A percentile compares a stretch with the other conserved stretches of the same genome.
These are phyloP conservation scores for Ophiosphaerella korrae DNA, from an alignment of 2,329 filamentous ascomycete species.

Conservation along the genomic window DNA sequence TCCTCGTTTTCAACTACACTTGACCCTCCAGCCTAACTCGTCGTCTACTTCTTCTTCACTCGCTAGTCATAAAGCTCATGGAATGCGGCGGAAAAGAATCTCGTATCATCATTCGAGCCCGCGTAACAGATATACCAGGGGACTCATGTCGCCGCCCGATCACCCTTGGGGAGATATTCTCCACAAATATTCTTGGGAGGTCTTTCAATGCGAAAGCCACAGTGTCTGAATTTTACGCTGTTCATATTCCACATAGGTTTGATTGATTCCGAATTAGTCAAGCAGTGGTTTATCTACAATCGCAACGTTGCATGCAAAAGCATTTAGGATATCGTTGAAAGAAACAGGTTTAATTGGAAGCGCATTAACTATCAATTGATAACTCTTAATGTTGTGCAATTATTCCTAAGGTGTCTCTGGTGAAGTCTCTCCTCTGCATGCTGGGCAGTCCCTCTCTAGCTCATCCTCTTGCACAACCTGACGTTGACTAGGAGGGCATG, in stretches of 20 bases:
- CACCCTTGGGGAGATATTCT: conserved; percentile 9
- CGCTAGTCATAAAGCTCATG: conserved; percentile 1
- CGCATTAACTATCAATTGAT: conserved; percentile 9
- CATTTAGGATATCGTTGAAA: conserved; percentile 2
- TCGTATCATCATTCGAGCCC: conserved; percentile 4
- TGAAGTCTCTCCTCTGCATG: background rate
- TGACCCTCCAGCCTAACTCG: background rate
- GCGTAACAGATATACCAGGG: conserved; percentile 10
- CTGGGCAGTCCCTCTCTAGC: conserved; percentile 5
- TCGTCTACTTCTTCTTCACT: background rate
- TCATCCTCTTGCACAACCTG: conserved; percentile 8
- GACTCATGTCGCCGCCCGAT: conserved; percentile 2
- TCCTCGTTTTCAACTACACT: too few relatives aligned
- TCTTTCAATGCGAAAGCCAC: conserved; percentile 3
- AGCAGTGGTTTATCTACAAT: conserved; percentile 12
- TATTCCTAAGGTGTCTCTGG: conserved; percentile 8
- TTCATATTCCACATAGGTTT: conserved; percentile 11
- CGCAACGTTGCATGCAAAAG: conserved; percentile 8
- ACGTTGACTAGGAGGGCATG: too few relatives aligned
- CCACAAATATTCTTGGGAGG: conserved; percentile 3
- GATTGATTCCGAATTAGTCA: conserved; percentile 7
- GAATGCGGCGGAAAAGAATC: background rate
- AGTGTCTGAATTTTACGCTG: background rate
- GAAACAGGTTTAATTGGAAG: conserved; percentile 8
- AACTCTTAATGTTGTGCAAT: conserved; percentile 5